A percentile compares a stretch with the other conserved stretches of the same genome.
phyloP scores from a whole-genome alignment of 345 rosid genomes.

The Salix arbutifolia region DNA sequence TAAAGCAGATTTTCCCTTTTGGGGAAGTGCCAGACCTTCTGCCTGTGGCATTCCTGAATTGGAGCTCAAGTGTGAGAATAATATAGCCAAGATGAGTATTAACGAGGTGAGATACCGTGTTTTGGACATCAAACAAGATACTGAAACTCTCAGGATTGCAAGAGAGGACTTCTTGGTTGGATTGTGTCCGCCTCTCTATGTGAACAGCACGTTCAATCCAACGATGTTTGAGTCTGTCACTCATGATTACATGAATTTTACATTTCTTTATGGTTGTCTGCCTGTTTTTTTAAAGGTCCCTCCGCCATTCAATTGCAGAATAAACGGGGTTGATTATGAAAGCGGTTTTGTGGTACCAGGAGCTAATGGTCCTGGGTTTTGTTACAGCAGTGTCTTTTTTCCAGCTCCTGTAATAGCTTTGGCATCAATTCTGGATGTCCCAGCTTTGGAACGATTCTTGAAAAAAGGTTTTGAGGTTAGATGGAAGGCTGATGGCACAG shows the following conservation, averaged over 20 bases:
- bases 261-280: conserved; percentile 19
- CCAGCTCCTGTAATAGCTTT: neutral
- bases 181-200: conserved; percentile 14
- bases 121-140: neutral
- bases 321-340: neutral
- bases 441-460: neutral
- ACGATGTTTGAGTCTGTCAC: neutral
- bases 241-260: conserved; percentile 4
- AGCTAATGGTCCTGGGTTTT: neutral
- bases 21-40: neutral
- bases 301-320: conserved; percentile 1
- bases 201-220: conserved; percentile 23
- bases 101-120: conserved; percentile 22
- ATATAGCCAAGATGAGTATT: neutral
- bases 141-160: conserved; percentile 16
- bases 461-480: conserved; percentile 9
- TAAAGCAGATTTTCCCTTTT: conserved; percentile 37
- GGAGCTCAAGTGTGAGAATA: conserved; percentile 23
- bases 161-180: conserved; percentile 20
- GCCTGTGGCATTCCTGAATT: conserved; percentile 35
- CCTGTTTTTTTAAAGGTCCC: rapidly evolving
- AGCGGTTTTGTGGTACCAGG: neutral
- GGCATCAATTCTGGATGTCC: rapidly evolving
- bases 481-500: neutral
- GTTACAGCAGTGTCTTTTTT: conserved; percentile 9